Evolutionary conservation across 2,329 filamentous ascomycete genomes (phyloP), one percentile per base, ranked within the genome.

Genomic region (Aspergillus sergii): DNA sequence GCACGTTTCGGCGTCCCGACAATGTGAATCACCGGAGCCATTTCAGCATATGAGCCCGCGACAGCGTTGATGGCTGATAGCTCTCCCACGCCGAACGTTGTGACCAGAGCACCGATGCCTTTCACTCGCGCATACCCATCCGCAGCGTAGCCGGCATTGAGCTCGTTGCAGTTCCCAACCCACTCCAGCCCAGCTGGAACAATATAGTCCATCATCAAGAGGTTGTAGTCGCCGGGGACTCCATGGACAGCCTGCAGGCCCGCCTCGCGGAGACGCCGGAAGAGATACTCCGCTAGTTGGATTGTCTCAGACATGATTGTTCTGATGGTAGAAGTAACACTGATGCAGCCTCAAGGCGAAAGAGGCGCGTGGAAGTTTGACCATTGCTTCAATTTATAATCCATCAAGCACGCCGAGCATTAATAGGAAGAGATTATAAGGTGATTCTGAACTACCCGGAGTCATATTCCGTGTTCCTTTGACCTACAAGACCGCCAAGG

Each of bases 1-100:
- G 69, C 63, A 0, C 81, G 77, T 2, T 75, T 69, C 3, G 86
- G 84, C 0, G 82, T 83, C 0, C 86, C 86, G n/a, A 88, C 85
- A 57, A 88, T 82, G 68, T 89, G 86, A 4, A 88, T 82, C 4
- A 93, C 83, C 1, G 90, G 89, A 4, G 91, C 88, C 68, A 86
- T 85, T 76, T 94, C 91, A 0, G 89, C 89, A 77, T 86, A 93
- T 43, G 90, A 86, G 16, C 91, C 91, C 1, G 90, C 91, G 58
- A 92, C 78, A 30, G 88, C 91, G 72, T 93, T 92, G 71, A 93
- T 82, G 59, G 90, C 89, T 1, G 90, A 92, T 9, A 85, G 74
- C 67, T 85, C 83, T 11, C 83, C 91, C 4, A 93, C 90, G 57
- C 91, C 91, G 66, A 71, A 68, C 19, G 69, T 70, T 21, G 69